phyloP scores from a whole-genome alignment of 1,284 basidiomycete species.

The Meripilus lineatus region DNA sequence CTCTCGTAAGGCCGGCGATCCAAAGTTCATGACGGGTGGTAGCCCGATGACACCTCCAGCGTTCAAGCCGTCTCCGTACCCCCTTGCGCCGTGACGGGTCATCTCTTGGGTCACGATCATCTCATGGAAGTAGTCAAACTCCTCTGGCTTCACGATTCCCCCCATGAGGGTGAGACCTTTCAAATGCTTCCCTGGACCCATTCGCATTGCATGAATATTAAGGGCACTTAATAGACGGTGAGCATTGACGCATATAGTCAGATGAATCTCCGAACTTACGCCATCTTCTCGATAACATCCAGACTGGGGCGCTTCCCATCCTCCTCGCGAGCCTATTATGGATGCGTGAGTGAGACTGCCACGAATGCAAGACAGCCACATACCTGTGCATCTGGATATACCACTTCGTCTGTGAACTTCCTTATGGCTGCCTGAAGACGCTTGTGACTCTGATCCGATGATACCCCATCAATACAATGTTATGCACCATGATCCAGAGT shows the following conservation, averaged over 20 bases:
- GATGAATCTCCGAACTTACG: conserved; percentile 37
- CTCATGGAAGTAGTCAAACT: conserved; percentile 81
- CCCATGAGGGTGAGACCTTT: conserved; percentile 78
- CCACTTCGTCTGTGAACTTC: conserved; percentile 45
- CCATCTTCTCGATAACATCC: conserved; percentile 64
- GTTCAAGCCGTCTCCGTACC: conserved; percentile 29
- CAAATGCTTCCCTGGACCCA: conserved; percentile 84
- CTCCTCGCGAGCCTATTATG: conserved; percentile 58
- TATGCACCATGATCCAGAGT: background rate
- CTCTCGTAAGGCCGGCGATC: conserved; percentile 67
- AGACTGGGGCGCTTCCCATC: conserved; percentile 71
- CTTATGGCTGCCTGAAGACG: conserved; percentile 45
- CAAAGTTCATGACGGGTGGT: conserved; percentile 83
- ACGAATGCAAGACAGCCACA: conserved; percentile 8
- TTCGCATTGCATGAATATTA: conserved; percentile 83
- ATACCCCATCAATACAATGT: background rate
- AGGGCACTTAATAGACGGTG: conserved; percentile 38
- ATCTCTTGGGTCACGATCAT: conserved; percentile 34
- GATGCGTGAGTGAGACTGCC: background rate
- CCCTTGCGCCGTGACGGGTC: conserved; percentile 21
- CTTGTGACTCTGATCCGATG: conserved; percentile 36
- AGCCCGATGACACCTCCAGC: conserved; percentile 70
- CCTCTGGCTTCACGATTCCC: conserved; percentile 81
- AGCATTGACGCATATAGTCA: background rate
- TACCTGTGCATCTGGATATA: conserved; percentile 46